Conservation (phyloP, 192 early-diverging fungal genomes). For the Geosiphon pyriformis region DNA sequence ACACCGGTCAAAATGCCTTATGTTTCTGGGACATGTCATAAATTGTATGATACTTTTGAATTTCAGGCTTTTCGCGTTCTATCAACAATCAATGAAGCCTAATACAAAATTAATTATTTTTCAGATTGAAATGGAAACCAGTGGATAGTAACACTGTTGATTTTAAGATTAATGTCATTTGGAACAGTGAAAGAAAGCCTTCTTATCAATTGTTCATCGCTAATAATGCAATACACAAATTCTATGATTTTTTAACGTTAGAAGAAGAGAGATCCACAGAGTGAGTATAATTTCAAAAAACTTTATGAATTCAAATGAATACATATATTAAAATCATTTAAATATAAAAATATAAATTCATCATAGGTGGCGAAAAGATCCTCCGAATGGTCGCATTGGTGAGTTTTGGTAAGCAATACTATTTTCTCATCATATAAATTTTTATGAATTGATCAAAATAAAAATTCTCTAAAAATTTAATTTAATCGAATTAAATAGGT, state of each 20-base stretch:
- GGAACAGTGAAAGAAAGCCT: slow-evolving; percentile 32
- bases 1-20: slow-evolving; percentile 54
- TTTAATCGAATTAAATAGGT: too few relatives aligned
- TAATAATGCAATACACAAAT: slow-evolving; percentile 31
- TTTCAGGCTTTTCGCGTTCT: slow-evolving; percentile 2
- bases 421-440: background rate
- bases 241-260: slow-evolving; percentile 39
- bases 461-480: too few relatives aligned
- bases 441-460: too few relatives aligned
- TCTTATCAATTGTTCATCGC: slow-evolving; percentile 33
- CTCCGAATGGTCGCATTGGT: slow-evolving; percentile 35
- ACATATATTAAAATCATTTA: too few relatives aligned
- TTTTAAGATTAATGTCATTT: slow-evolving; percentile 40
- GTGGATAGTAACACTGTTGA: slow-evolving; percentile 37
- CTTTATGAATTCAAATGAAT: background rate
- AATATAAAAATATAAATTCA: too few relatives aligned
- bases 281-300: slow-evolving; percentile 24
- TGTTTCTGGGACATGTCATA: slow-evolving; percentile 37
- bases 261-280: slow-evolving; percentile 27
- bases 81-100: background rate
- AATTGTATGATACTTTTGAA: slow-evolving; percentile 38
- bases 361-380: slow-evolving; percentile 37
- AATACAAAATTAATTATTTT: background rate
- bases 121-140: slow-evolving; percentile 59
- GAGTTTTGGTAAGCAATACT: slow-evolving; percentile 39